These are phyloP conservation scores for Colletotrichum euphorbiae DNA, from an alignment of 2,329 filamentous ascomycete species.

Conservation along the genomic window DNA sequence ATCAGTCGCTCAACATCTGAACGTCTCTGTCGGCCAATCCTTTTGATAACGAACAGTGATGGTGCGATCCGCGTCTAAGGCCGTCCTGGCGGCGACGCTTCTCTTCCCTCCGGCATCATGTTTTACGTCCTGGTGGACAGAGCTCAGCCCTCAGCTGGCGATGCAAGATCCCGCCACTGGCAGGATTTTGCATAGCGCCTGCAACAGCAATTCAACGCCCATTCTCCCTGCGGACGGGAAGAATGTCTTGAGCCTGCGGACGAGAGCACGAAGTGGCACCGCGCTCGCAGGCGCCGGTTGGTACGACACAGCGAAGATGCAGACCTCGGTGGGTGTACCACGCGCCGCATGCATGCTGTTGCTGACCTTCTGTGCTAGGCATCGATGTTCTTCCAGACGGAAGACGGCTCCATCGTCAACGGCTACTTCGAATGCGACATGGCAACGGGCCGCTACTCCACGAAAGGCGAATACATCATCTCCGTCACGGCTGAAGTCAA, in stretches of 20 bases:
- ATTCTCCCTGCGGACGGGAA: slow-evolving; percentile 50
- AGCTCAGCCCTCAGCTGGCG: slow-evolving; percentile 49
- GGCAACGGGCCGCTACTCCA: slow-evolving; percentile 49
- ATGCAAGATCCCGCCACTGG: slow-evolving; percentile 51
- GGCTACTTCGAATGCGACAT: slow-evolving; percentile 49
- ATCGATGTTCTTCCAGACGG: slow-evolving; percentile 32
- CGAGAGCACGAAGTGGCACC: slow-evolving; percentile 49
- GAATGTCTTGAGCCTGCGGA: slow-evolving; percentile 44
- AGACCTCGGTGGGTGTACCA: slow-evolving; percentile 47
- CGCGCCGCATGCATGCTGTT: not conserved
- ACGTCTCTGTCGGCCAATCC: slow-evolving; percentile 8
- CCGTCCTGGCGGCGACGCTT: slow-evolving; percentile 9
- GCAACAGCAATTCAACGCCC: slow-evolving; percentile 47
- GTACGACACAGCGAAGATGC: slow-evolving; percentile 44
- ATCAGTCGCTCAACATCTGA: not conserved
- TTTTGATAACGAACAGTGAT: not conserved
- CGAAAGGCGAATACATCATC: slow-evolving; percentile 47
- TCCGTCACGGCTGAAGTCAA: slow-evolving; percentile 43
- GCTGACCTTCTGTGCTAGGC: slow-evolving; percentile 17
- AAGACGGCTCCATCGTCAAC: slow-evolving; percentile 33
- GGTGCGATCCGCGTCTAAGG: not conserved
- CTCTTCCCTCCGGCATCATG: slow-evolving; percentile 43
- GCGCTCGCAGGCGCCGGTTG: slow-evolving; percentile 51
- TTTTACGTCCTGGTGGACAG: slow-evolving; percentile 52
- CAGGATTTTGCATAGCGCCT: slow-evolving; percentile 50